Base-by-base conservation (phyloP, 139 green algal species). In the Chlorella vulgaris region DNA sequence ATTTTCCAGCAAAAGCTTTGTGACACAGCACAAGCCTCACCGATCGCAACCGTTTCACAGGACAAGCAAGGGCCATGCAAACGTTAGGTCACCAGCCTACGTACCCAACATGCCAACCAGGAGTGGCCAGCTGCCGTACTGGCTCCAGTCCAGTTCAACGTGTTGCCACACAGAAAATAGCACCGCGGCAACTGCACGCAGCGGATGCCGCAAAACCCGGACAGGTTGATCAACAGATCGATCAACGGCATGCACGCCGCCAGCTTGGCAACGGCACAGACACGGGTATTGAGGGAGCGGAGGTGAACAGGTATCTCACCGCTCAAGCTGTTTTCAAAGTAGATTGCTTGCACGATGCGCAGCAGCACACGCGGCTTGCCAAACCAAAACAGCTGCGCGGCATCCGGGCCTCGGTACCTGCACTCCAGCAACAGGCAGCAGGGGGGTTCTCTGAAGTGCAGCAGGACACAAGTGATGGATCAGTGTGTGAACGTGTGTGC, bases 311-410 rank as follows among this genome's bases (percentile, higher is more conserved):
- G 7, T 22, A 10, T 1, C 75, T 76, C 47, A 82, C 76, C 43
- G 7, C 55, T 40, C 35, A 86, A 74, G 33, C 60, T 42, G 75
- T 85, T 89, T 35, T 86, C 78, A 62, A 87, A 86, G 62, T 89
- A 89, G 22, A 81, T 73, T 10, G 69, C 50, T 61, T 86, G 85
- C 36, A 89, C 62, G 74, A 83, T 61, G 51, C 53, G 67, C 28
- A 89, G 77, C 51, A 85, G 70, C 4, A 89, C 13, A 40, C 80
- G 85, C 0, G 85, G 85, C 36, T 58, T 47, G 35, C 66, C 40
- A 53, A 89, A 80, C 78, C 78, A 86, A 51, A 89, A 89, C 2
- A 89, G 73, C 55, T 63, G 13, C 28, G 70, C 70, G 5, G 70
- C 70, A 3, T 78, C 70, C 0, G 70, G 70, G 7, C 70, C 70